Evolutionary conservation across 805 yeast species (phyloP).

Genomic region (Wickerhamiella sergipiensis): DNA sequence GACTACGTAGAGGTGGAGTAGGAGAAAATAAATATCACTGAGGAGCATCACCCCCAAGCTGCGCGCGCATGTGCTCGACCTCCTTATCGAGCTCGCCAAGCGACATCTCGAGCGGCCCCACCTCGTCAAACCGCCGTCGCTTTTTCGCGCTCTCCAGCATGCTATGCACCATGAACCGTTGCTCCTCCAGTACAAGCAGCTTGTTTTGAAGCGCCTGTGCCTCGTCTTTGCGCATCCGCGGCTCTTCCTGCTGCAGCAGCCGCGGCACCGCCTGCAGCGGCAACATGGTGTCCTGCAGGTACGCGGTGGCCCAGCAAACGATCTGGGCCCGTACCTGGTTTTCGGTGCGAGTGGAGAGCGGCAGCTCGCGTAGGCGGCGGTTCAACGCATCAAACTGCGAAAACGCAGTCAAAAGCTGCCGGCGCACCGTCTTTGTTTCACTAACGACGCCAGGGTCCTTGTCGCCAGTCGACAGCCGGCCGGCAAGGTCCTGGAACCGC

Average conservation of each 20-base stretch:
- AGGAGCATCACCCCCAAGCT: neutral
- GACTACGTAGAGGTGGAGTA: no score
- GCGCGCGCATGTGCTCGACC: neutral
- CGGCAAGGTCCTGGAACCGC: conserved; percentile 29
- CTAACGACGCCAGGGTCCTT: conserved; percentile 5
- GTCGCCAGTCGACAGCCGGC: conserved; percentile 24
- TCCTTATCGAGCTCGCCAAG: neutral
- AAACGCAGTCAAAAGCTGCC: conserved; percentile 36
- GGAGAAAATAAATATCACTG: neutral
- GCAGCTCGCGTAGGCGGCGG: conserved; percentile 27
- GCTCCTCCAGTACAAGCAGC: conserved; percentile 79
- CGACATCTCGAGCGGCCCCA: neutral
- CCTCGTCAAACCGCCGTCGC: neutral
- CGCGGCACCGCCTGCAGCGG: conserved; percentile 49
- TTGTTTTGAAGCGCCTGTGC: conserved; percentile 29
- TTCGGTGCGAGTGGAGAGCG: conserved; percentile 31
- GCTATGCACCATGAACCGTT: conserved; percentile 53
- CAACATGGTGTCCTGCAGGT: conserved; percentile 53
- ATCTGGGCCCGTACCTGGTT: conserved; percentile 38
- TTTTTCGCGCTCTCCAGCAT: conserved; percentile 48
- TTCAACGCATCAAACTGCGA: conserved; percentile 37
- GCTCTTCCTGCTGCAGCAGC: conserved; percentile 23
- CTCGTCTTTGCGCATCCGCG: conserved; percentile 17
- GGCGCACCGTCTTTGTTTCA: conserved; percentile 23
- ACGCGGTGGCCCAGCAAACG: conserved; percentile 40